Percentiles rank a stretch among this genome's conserved stretches.
Conservation (phyloP, 805 yeast species). For the Pichia phayaonensis region DNA sequence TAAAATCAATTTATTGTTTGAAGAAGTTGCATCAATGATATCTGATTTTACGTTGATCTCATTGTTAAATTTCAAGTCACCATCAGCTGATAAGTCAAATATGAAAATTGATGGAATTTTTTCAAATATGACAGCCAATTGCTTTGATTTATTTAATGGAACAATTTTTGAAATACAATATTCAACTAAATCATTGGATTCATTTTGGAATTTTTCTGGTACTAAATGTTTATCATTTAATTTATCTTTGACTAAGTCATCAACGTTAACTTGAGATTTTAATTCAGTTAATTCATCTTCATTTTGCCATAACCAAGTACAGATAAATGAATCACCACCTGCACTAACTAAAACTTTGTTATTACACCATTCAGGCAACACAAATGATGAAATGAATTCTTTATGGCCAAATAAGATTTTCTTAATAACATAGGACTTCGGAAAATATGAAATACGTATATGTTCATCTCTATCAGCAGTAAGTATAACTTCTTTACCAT, state of each 20-base stretch:
- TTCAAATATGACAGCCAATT: conserved; percentile 40
- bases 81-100: conserved; percentile 27
- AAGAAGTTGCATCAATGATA: conserved; percentile 21
- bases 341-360: conserved; percentile 58
- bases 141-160: conserved; percentile 23
- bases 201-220: conserved; percentile 56
- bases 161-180: conserved; percentile 36
- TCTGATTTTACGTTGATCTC: conserved; percentile 18
- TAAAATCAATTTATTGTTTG: conserved; percentile 19
- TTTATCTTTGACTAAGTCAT: conserved; percentile 33
- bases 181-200: conserved; percentile 40
- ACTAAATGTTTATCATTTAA: conserved; percentile 54
- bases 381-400: conserved; percentile 68
- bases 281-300: conserved; percentile 28
- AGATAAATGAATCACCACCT: conserved; percentile 80
- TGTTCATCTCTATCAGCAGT: conserved; percentile 96
- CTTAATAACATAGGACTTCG: conserved; percentile 69
- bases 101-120: conserved; percentile 37
- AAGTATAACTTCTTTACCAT: conserved; percentile 47
- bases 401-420: conserved; percentile 82
- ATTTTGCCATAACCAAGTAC: conserved; percentile 71
- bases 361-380: conserved; percentile 44
- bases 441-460: conserved; percentile 74
- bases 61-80: conserved; percentile 27
- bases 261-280: conserved; percentile 30